Conservation (phyloP, 2,329 filamentous ascomycete species). For the Fusarium incarnatum region DNA sequence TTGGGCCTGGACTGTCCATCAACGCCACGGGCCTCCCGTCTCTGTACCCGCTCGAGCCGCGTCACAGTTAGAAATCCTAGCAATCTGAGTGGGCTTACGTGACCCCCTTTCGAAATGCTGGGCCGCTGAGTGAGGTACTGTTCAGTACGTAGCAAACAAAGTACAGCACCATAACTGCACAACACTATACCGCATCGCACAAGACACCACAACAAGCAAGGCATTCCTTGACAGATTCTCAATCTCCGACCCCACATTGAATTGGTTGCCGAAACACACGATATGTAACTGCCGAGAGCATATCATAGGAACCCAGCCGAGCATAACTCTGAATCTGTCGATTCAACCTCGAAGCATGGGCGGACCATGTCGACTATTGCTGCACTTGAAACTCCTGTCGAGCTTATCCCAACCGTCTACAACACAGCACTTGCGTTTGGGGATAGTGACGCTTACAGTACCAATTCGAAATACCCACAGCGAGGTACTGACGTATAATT, state of each 20-base stretch:
- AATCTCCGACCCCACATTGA: constrained; percentile 34
- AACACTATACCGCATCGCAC: constrained; percentile 3
- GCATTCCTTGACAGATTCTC: constrained; percentile 28
- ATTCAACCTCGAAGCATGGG: constrained; percentile 21
- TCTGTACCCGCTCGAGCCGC: constrained; percentile 44
- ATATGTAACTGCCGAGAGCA: constrained; percentile 32
- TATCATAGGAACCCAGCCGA: constrained; percentile 1
- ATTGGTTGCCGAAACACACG: constrained; percentile 30
- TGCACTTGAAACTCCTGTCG: not conserved
- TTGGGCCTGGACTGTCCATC: constrained; percentile 45
- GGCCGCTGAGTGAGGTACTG: not conserved
- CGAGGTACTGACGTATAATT: constrained; percentile 38
- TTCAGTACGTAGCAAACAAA: constrained; percentile 24
- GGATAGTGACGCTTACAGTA: constrained; percentile 12
- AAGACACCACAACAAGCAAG: constrained; percentile 18
- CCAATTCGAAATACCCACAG: constrained; percentile 21
- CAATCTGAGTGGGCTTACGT: constrained; percentile 22
- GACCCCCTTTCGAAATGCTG: constrained; percentile 28
- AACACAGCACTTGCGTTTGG: not conserved
- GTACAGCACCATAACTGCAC: not conserved
- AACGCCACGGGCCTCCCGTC: constrained; percentile 45
- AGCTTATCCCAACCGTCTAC: not conserved
- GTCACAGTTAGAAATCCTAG: constrained; percentile 33
- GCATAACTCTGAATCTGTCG: constrained; percentile 9
- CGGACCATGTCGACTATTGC: not conserved